Evolutionary conservation across 148 eudicot genomes (phyloP), one percentile per base, ranked within the genome.

Genomic region (Oxyria digyna): DNA sequence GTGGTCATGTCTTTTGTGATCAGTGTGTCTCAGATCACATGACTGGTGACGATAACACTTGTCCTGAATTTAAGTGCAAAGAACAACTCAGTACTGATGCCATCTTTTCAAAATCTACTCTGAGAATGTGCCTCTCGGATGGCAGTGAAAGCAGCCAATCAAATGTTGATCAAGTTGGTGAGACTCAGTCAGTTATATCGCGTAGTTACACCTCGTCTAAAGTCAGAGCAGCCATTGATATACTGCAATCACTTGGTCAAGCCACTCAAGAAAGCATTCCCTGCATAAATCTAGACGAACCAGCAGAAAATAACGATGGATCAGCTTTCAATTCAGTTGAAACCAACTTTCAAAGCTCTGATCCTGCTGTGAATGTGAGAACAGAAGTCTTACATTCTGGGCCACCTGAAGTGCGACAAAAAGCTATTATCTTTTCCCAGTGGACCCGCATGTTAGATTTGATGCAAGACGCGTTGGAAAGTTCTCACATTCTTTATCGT

Each of bases 381-480:
- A 73, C 74, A 43, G 74, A 75, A 35, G 43, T 62, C 50, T 49
- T 62, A 18, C 85, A 72, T 66, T 23, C 29, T 31, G 77, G 84
- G 26, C 77, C 78, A 13, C 21, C 69, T 68, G 74, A 73, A 71
- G 85, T 74, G 68, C 82, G 88, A 41, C 78, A 78, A 67, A 95
- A 95, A 71, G 81, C 99, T 43, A 95, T 95, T 72, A 74, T 95
- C 76, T 95, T 95, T 76, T 95, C 99, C 38, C 99, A 95, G 81
- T 95, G 99, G 99, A 95, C 96, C 63, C 74, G 93, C 64, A 95
- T 95, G 99, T 73, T 95, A 78, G 88, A 95, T 74, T 76, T 95
- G 71, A 75, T 91, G 71, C 89, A 95, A 79, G 59, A 59, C 40
- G 74, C 97, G 27, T 75, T 95, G 68, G 77, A 79, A 42, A 79